Evolutionary conservation across 2,329 filamentous ascomycete genomes (phyloP), one percentile per base, ranked within the genome.

Genomic region (Pseudocercospora musae): DNA sequence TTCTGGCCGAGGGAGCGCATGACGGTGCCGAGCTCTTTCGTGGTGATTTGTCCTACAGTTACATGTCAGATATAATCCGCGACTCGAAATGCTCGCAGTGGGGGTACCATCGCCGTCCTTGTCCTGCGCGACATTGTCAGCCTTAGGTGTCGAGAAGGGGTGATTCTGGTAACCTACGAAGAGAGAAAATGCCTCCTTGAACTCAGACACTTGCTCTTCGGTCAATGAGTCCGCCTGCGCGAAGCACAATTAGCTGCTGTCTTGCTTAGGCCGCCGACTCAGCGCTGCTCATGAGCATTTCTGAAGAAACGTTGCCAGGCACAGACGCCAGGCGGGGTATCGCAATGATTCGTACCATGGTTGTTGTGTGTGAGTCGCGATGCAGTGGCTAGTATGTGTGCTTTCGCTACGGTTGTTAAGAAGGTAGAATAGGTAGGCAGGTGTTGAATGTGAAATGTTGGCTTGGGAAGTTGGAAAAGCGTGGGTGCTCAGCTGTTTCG

Each of bases 131-230:
- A 46, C 25, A 49, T 58, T 31, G 66, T 71, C 61, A 72, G 69
- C 67, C 59, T 68, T 53, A 57, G 23, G 21, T 58, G 52, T 40
- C 29, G 20, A 56, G 54, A 29, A 21, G 29, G 40, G 48, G 49
- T 64, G 29, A 18, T 20, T 7, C 20, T 55, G 50, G 60, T 42
- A 59, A 88, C 95, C 89, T 89, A 99, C 95, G 82, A 99, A 99
- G 71, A 99, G 91, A 79, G 95, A 99, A 84, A 99, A 99, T 60
- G 95, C 95, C 85, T 99, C 95, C 90, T 98, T 99, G 86, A 98
- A 99, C 85, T 99, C 95, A 78, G 95, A 98, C 79, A 99, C 95
- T 87, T 99, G 95, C 84, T 99, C 95, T 86, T 99, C 95, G 74
- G 95, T 98, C 77, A 99, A 89, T 80, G 94, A 94, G 80, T 99